Conservation (phyloP, 1,139 yeast genomes). For the Blastobotrys malaysiensis region DNA sequence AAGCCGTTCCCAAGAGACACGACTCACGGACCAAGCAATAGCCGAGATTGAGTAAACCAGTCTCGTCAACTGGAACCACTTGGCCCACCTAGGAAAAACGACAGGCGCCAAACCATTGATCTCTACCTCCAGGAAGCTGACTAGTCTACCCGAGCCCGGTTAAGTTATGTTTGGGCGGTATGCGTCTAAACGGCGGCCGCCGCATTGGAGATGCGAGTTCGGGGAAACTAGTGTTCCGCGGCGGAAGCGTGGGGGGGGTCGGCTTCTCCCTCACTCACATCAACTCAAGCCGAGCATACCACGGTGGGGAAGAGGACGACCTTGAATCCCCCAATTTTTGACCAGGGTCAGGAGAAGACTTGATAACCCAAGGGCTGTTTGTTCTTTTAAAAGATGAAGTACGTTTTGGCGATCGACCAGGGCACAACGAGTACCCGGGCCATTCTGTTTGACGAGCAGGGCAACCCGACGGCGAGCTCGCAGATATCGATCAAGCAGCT, state of each 20-base stretch:
- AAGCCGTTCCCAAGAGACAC: too few species aligned
- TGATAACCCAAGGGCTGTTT: too few species aligned
- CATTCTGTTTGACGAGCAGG: conserved; percentile 67
- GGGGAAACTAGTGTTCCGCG: background rate
- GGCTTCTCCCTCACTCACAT: background rate
- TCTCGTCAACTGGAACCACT: too few species aligned
- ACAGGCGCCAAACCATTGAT: too few species aligned
- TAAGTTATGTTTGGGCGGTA: background rate
- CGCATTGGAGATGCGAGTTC: background rate
- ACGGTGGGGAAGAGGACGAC: background rate
- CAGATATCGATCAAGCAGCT: conserved; percentile 64
- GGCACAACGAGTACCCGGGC: conserved; percentile 96
- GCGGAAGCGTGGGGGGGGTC: background rate
- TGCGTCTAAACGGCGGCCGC: background rate
- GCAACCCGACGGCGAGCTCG: conserved; percentile 76
- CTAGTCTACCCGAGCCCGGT: too few species aligned
- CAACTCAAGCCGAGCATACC: background rate
- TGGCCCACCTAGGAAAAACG: too few species aligned
- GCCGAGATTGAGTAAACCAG: too few species aligned
- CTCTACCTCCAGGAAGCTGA: too few species aligned
- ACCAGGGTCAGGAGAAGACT: too few species aligned
- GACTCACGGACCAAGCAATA: too few species aligned
- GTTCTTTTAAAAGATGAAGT: too few species aligned
- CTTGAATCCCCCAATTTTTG: background rate
- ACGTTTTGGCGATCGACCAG: conserved; percentile 61